phyloP scores from a whole-genome alignment of 2,329 filamentous ascomycete species.

The Coniochaeta hoffmannii region DNA sequence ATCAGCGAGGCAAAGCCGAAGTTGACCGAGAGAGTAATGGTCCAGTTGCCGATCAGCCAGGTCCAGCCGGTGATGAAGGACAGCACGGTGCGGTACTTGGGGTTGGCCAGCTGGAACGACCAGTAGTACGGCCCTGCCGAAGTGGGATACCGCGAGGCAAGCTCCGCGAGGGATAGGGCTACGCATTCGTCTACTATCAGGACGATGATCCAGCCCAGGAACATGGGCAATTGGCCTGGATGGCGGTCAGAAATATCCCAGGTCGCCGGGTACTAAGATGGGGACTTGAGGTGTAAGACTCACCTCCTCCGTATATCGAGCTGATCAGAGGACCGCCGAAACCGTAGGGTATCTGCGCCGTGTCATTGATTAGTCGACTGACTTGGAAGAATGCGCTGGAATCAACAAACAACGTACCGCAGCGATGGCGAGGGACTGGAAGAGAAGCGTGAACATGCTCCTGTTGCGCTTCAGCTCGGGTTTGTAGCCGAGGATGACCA shows the following conservation, averaged over 20 bases:
- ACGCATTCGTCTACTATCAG: conserved; percentile 44
- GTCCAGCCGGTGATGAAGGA: conserved; percentile 47
- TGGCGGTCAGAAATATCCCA: not conserved
- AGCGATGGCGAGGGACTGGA: conserved; percentile 53
- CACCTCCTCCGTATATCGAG: conserved; percentile 28
- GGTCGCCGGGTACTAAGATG: conserved; percentile 16
- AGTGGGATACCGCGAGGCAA: conserved; percentile 44
- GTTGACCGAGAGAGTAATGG: conserved; percentile 44
- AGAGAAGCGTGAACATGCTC: conserved; percentile 51
- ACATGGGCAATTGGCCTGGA: conserved; percentile 42
- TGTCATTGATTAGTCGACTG: not conserved
- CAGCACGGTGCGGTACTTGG: conserved; percentile 32
- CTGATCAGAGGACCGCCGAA: conserved; percentile 29
- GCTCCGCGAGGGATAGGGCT: conserved; percentile 40
- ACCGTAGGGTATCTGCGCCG: conserved; percentile 42
- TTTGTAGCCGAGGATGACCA: conserved; percentile 44
- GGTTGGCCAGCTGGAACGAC: conserved; percentile 40
- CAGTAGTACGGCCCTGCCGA: conserved; percentile 46
- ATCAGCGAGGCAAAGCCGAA: conserved; percentile 49
- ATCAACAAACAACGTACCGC: conserved; percentile 25
- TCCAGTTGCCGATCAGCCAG: conserved; percentile 45
- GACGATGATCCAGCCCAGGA: conserved; percentile 48
- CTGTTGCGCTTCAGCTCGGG: conserved; percentile 50
- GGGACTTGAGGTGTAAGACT: not conserved
- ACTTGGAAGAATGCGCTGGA: not conserved